Evolutionary conservation across 2,329 filamentous ascomycete species (phyloP).

Genomic region (Neonectria magnoliae): DNA sequence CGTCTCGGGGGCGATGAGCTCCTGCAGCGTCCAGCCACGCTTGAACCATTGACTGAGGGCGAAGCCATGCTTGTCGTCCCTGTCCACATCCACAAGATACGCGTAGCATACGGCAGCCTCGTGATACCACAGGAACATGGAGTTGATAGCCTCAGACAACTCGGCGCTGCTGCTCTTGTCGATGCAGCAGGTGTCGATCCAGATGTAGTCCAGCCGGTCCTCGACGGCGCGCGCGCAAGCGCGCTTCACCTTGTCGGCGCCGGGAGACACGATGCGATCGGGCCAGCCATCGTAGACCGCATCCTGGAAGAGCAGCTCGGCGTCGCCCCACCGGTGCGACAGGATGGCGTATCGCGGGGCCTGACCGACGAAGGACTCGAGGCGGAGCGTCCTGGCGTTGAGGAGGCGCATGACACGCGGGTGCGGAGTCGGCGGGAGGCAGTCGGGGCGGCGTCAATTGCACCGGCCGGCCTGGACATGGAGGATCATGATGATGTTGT

Average conservation of each 20-base stretch:
- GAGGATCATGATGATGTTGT: constrained; percentile 10
- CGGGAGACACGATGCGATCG: constrained; percentile 21
- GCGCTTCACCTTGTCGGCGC: constrained; percentile 39
- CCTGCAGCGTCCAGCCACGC: constrained; percentile 41
- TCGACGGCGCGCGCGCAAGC: constrained; percentile 28
- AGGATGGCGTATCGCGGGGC: constrained; percentile 33
- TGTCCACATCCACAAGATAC: constrained; percentile 36
- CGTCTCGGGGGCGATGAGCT: constrained; percentile 42
- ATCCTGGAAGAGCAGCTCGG: constrained; percentile 23
- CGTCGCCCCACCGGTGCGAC: constrained; percentile 32
- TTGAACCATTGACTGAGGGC: constrained; percentile 33
- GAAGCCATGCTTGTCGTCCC: constrained; percentile 11
- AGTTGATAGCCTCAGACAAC: constrained; percentile 45
- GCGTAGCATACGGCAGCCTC: constrained; percentile 39
- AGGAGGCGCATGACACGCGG: constrained; percentile 33
- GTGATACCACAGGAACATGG: constrained; percentile 41
- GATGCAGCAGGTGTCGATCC: constrained; percentile 47
- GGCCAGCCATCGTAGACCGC: constrained; percentile 14
- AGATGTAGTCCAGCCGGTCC: constrained; percentile 33
- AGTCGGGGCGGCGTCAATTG: constrained; percentile 16
- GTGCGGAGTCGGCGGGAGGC: neutral
- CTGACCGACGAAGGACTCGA: constrained; percentile 28
- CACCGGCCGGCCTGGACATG: constrained; percentile 17
- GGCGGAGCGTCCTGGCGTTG: constrained; percentile 19
- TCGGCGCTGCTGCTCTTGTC: constrained; percentile 39